phyloP scores from a whole-genome alignment of 148 eudicot genomes.

The Pharnaceum exiguum region DNA sequence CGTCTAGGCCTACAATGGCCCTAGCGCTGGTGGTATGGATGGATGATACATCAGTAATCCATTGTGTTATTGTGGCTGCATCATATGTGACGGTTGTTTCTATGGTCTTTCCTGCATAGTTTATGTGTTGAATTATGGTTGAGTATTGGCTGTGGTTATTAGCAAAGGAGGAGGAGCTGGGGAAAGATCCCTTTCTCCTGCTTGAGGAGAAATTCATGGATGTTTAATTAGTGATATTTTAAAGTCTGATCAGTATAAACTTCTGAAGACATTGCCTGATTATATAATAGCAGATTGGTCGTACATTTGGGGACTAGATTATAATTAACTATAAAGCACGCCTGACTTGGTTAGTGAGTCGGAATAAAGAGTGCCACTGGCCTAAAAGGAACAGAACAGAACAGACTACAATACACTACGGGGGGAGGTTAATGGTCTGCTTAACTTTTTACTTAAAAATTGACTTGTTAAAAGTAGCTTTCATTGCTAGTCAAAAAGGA shows the following conservation, averaged over 20 bases:
- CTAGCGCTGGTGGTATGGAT: not conserved
- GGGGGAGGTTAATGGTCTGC: too few species aligned
- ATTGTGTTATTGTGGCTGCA: not conserved
- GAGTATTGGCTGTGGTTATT: not conserved
- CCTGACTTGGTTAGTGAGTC: too few species aligned
- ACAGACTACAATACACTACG: too few species aligned
- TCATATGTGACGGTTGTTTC: conserved; percentile 1
- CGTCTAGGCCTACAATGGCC: conserved; percentile 35
- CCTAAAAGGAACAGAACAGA: too few species aligned
- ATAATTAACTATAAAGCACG: too few species aligned
- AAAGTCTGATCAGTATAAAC: not conserved
- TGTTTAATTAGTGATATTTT: not conserved
- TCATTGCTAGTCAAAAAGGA: too few species aligned
- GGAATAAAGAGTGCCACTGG: too few species aligned
- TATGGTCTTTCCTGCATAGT: not conserved
- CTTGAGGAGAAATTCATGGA: not conserved
- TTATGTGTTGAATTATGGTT: conserved; percentile 3
- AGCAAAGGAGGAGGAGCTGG: not conserved
- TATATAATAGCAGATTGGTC: too few species aligned
- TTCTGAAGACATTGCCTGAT: too few species aligned
- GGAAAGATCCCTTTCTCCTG: not conserved
- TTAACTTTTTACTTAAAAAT: too few species aligned
- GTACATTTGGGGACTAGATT: too few species aligned
- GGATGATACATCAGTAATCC: not conserved
- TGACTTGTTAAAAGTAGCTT: too few species aligned